A percentile compares a stretch with the other conserved stretches of the same genome.
Evolutionary conservation across 2,329 filamentous ascomycete genomes (phyloP).

Genomic region (Mycosphaerella sp.): DNA sequence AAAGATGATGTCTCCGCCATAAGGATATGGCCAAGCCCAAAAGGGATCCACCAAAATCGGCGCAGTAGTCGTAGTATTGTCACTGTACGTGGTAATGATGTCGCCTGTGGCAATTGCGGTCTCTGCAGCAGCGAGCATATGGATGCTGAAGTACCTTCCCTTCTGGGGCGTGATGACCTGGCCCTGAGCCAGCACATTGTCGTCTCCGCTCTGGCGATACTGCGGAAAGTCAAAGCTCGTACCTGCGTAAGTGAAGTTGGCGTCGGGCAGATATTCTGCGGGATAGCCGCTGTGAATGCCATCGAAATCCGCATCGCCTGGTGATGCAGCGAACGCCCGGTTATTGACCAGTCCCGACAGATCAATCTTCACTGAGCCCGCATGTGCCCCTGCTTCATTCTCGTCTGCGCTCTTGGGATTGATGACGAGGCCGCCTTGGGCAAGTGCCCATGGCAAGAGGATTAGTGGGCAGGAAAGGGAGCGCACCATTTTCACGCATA

Average conservation of each 20-base stretch:
- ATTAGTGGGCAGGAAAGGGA: constrained; percentile 1
- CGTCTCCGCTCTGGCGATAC: constrained; percentile 34
- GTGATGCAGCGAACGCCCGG: constrained; percentile 33
- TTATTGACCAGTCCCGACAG: constrained; percentile 32
- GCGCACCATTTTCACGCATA: background rate
- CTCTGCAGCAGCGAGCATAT: constrained; percentile 39
- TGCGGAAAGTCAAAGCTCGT: constrained; percentile 35
- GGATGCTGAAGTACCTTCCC: constrained; percentile 35
- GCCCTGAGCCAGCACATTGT: constrained; percentile 36
- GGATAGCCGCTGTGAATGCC: constrained; percentile 35
- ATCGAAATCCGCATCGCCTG: constrained; percentile 36
- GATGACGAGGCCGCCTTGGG: constrained; percentile 26
- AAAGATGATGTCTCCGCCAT: constrained; percentile 38
- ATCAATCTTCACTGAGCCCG: constrained; percentile 24
- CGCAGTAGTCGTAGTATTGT: constrained; percentile 33
- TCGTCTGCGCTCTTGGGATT: constrained; percentile 28
- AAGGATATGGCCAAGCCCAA: constrained; percentile 37
- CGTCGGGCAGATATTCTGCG: constrained; percentile 33
- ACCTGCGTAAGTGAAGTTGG: constrained; percentile 35
- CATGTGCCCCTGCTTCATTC: constrained; percentile 13
- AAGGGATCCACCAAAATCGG: constrained; percentile 35
- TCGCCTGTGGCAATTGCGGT: constrained; percentile 35
- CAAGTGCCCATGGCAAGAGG: constrained; percentile 15
- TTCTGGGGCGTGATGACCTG: constrained; percentile 32
- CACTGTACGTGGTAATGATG: constrained; percentile 36